Base-by-base conservation (phyloP, 179 eudicot species). In the Nepenthes alata region DNA sequence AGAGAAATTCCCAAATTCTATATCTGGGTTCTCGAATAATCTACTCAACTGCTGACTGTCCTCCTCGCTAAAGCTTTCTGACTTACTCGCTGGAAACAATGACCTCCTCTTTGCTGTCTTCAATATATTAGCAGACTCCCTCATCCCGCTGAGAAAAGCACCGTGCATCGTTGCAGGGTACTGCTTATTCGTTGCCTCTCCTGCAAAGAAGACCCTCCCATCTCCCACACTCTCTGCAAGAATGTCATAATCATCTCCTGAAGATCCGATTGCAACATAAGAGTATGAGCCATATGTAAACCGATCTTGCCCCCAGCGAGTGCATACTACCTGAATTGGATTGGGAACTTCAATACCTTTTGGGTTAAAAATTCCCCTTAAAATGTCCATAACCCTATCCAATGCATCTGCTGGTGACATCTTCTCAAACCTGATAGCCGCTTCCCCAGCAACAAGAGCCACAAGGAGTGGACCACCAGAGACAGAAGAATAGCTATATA, bases 121-220 rank as follows among this genome's bases (percentile, higher is more conserved):
- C 49, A 85, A 50, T 56, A 94, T 90, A 53, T 94, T 83, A 41
- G 99, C 97, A 61, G 99, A 95, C 77, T 94, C 99, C 70, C 99
- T 83, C 97, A 94, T 85, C 41, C 99, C 99, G 64, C 99, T 94
- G 14, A 94, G 83, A 52, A 90, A 90, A 51, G 99, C 97, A 60
- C 99, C 99, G 15, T 94, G 99, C 99, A 94, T 94, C 2, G 99
- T 94, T 3, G 99, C 99, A 5, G 99, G 99, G 71, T 90, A 94
- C 69, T 75, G 97, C 69, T 80, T 87, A 50, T 82, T 94, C 6
- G 99, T 94, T 1, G 99, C 99, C 71, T 94, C 99, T 55, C 97
- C 99, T 0, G 97, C 97, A 74, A 94, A 94, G 72, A 94, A 94
- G 44, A 94, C 83, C 65, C 96, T 77, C 53, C 83, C 85, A 72